Base-by-base conservation (phyloP, 2,329 filamentous ascomycete genomes). In the Verticillium tricorpus region DNA sequence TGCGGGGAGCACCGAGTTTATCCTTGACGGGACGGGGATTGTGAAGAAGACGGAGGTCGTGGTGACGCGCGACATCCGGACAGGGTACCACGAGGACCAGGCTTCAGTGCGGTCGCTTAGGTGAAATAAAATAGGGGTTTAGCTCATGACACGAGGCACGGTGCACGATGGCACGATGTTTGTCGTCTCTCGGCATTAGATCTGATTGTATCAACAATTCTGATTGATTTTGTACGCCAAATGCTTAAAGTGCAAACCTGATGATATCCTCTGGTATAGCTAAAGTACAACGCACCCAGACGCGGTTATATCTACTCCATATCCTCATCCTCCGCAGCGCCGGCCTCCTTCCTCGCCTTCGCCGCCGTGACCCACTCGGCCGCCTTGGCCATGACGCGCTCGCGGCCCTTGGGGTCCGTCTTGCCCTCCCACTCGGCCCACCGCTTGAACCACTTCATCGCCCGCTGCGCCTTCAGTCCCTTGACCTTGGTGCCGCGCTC, bases 391-490 rank as follows among this genome's bases (percentile, higher is more conserved):
- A 88, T 88, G 40, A 93, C 90, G 69, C 83, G 85, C 69, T 90
- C 89, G 66, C 85, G 82, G 66, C 83, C 85, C 82, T 91, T 77
- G 63, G 65, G 59, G 52, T 62, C 60, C 37, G 62, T 52, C 62
- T 65, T 84, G 77, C 89, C 87, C 80, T 99, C 95, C 85, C 92
- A 98, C 67, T 90, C 86, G 62, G 90, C 85, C 95, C 95, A 99
- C 68, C 91, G 85, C 78, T 92, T 92, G 78, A 98, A 99, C 81
- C 96, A 91, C 71, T 88, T 89, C 78, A 89, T 89, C 17, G 93
- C 93, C 72, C 93, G 86, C 73, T 91, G 88, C 50, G 90, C 85
- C 82, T 96, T 97, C 68, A 97, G 80, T 2, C 83, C 82, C 77
- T 87, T 88, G 40, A 83, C 83, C 67, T 84, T 86, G 31, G 85